These are phyloP conservation scores for Articulospora tetracladia DNA, from an alignment of 495 filamentous ascomycete species.

Conservation along the genomic window DNA sequence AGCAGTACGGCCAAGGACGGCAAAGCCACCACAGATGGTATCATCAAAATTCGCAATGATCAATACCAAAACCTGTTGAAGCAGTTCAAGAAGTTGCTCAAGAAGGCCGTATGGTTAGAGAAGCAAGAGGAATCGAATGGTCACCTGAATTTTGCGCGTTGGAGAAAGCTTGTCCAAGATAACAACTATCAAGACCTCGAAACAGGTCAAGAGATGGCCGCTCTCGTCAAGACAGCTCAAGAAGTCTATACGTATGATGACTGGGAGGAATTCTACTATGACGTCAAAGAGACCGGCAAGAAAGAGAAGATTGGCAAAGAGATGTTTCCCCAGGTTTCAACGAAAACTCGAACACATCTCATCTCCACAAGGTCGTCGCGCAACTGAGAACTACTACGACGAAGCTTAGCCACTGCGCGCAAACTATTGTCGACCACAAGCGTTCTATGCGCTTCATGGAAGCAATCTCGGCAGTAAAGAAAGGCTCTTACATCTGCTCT, in stretches of 20 bases:
- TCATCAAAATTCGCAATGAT: neutral
- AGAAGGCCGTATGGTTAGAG: slow-evolving; percentile 28
- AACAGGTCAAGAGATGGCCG: neutral
- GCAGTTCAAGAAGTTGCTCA: slow-evolving; percentile 44
- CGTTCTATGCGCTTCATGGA: neutral
- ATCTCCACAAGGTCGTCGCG: neutral
- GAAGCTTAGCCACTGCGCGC: neutral
- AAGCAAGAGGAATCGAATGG: neutral
- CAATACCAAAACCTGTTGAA: slow-evolving; percentile 34
- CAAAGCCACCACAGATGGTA: neutral
- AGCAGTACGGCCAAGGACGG: neutral
- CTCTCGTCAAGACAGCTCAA: neutral
- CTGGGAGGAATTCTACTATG: neutral
- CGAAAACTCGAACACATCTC: neutral
- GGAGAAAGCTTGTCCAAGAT: neutral
- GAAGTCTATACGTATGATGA: neutral
- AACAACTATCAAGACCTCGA: neutral
- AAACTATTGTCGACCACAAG: neutral
- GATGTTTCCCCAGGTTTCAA: neutral
- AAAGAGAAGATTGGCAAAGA: neutral
- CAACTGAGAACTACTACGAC: neutral
- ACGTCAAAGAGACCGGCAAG: neutral
- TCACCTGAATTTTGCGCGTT: neutral
- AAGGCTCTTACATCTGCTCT: neutral
- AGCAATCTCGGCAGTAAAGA: neutral